Conservation (phyloP, 495 filamentous ascomycete species). For the Hypoxylon cercidicola region DNA sequence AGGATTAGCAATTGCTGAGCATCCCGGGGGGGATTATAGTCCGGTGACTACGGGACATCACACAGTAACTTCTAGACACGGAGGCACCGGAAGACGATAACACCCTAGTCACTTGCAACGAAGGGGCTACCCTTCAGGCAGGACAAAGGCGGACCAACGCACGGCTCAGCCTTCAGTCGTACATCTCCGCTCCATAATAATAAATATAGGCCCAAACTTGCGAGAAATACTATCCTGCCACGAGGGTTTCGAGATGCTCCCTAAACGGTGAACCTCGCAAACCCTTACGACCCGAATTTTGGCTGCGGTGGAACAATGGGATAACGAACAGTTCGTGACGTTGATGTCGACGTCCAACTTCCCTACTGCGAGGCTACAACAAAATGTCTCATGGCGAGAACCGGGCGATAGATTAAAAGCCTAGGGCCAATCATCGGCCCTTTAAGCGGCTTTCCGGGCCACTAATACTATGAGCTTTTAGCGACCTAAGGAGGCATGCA, state of each 20-base stretch:
- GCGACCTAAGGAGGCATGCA: constrained; percentile 14
- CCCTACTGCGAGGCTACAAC: constrained; percentile 31
- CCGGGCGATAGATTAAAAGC: constrained; percentile 29
- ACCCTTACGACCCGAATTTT: background rate
- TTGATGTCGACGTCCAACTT: constrained; percentile 9
- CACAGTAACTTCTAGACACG: constrained; percentile 23
- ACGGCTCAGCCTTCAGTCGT: constrained; percentile 13
- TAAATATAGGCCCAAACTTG: constrained; percentile 2
- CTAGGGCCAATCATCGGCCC: constrained; percentile 39
- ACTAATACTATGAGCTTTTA: constrained; percentile 25
- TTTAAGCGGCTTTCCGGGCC: constrained; percentile 42
- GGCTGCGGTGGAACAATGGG: constrained; percentile 9
- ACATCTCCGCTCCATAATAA: background rate
- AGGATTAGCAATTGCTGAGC: constrained; percentile 12
- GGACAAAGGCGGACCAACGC: constrained; percentile 1
- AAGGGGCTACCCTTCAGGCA: constrained; percentile 15
- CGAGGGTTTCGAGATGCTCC: constrained; percentile 6
- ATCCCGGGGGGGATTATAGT: background rate
- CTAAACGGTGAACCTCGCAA: constrained; percentile 5
- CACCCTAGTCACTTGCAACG: constrained; percentile 15
- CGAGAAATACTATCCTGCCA: constrained; percentile 6
- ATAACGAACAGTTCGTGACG: constrained; percentile 8
- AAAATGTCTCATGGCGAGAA: constrained; percentile 38
- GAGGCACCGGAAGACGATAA: constrained; percentile 28
- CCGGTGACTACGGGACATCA: constrained; percentile 29